These are phyloP conservation scores for Kwoniella pini DNA, from an alignment of 768 basidiomycete species.

Conservation along the genomic window DNA sequence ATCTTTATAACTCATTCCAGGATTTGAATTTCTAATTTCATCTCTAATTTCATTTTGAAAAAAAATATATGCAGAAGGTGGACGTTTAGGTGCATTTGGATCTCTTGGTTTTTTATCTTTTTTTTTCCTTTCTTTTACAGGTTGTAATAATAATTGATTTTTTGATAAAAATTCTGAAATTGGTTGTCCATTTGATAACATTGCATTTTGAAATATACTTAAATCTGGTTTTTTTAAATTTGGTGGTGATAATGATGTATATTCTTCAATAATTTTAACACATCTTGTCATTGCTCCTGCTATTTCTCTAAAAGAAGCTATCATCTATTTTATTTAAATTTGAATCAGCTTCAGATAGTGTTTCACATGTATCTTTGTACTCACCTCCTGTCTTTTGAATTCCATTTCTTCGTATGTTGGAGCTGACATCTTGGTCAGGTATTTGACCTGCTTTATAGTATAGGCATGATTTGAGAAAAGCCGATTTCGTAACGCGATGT, in stretches of 20 bases:
- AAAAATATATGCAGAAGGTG: slow-evolving; percentile 86
- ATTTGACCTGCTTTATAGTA: too few species aligned
- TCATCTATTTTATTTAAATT: slow-evolving; percentile 38
- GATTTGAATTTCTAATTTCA: slow-evolving; percentile 67
- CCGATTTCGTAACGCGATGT: too few species aligned
- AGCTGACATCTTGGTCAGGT: slow-evolving; percentile 26
- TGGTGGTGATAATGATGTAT: slow-evolving; percentile 38
- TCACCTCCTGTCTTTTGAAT: slow-evolving; percentile 46
- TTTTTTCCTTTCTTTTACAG: slow-evolving; percentile 56
- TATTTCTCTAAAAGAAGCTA: slow-evolving; percentile 46
- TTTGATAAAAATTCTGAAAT: background rate
- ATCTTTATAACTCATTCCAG: slow-evolving; percentile 69
- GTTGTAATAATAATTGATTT: background rate
- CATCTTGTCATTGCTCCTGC: slow-evolving; percentile 47
- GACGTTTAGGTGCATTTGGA: slow-evolving; percentile 91
- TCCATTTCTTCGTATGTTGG: slow-evolving; percentile 50
- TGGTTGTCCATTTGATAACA: slow-evolving; percentile 3
- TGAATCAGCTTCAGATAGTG: too few species aligned
- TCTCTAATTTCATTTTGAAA: slow-evolving; percentile 90
- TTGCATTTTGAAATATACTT: slow-evolving; percentile 14
- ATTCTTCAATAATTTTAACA: slow-evolving; percentile 45
- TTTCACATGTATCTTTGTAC: too few species aligned
- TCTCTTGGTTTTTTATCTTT: slow-evolving; percentile 72
- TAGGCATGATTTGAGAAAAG: too few species aligned
- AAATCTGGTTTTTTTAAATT: slow-evolving; percentile 12